phyloP scores from a whole-genome alignment of 129 eudicot genomes.

The Lactuca saligna region DNA sequence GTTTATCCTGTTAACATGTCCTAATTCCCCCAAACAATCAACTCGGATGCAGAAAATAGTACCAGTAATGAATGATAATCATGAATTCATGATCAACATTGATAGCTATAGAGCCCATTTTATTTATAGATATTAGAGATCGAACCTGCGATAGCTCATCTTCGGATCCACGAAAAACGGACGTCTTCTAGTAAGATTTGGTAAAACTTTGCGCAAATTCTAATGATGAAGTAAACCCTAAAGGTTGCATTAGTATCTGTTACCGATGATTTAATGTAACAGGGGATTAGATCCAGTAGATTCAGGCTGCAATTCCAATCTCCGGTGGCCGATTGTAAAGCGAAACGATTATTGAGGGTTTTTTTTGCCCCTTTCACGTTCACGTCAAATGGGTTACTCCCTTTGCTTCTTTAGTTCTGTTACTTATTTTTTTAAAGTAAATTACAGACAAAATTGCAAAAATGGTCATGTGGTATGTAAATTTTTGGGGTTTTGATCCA shows the following conservation, averaged over 20 bases:
- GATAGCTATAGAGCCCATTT: not conserved
- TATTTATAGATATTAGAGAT: not conserved
- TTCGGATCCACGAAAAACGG: slow-evolving; percentile 3
- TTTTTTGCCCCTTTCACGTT: not conserved
- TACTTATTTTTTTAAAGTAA: not conserved
- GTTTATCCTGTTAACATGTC: not conserved
- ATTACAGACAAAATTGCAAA: too few species aligned
- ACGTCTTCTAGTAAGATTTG: not conserved
- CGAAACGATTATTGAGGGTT: not conserved
- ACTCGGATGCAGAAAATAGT: not conserved
- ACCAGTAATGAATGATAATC: not conserved
- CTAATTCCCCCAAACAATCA: slow-evolving; percentile 1
- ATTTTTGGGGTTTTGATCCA: too few species aligned
- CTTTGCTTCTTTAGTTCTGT: not conserved
- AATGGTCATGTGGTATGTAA: too few species aligned
- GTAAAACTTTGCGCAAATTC: not conserved
- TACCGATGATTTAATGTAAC: not conserved
- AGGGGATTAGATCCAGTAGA: not conserved
- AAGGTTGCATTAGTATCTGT: not conserved
- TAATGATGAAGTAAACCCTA: not conserved
- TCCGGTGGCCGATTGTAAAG: not conserved
- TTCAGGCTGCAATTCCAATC: not conserved
- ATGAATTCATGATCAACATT: not conserved
- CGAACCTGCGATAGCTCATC: slow-evolving; percentile 25
- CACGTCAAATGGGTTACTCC: not conserved